These are phyloP conservation scores for Auriculariales sp. DNA, from an alignment of 768 basidiomycete species.

Conservation along the genomic window DNA sequence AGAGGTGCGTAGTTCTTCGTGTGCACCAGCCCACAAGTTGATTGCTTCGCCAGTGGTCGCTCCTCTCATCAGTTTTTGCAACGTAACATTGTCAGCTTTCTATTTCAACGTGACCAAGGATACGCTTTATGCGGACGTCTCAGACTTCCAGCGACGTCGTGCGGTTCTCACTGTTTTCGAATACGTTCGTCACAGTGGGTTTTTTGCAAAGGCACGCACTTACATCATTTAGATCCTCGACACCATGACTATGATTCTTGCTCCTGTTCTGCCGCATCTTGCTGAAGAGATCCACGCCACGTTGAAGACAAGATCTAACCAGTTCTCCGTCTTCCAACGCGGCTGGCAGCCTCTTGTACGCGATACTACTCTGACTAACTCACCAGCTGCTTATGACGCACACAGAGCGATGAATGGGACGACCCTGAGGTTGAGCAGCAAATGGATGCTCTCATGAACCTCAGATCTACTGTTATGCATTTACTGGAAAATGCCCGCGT, in stretches of 20 bases:
- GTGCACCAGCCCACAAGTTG: not conserved
- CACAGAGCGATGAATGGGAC: conserved; percentile 46
- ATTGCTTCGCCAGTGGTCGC: conserved; percentile 39
- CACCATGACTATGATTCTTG: conserved; percentile 54
- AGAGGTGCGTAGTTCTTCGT: conserved; percentile 36
- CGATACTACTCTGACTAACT: not conserved
- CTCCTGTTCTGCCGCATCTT: conserved; percentile 80
- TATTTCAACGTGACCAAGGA: conserved; percentile 93
- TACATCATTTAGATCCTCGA: conserved; percentile 35
- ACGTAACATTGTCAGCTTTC: conserved; percentile 71
- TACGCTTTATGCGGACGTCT: conserved; percentile 59
- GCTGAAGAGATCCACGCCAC: conserved; percentile 68
- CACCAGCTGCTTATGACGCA: conserved; percentile 1
- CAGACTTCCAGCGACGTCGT: conserved; percentile 37
- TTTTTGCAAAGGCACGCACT: not conserved
- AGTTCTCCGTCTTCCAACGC: conserved; percentile 51
- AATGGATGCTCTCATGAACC: conserved; percentile 45
- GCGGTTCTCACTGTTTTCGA: conserved; percentile 58
- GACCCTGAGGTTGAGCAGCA: conserved; percentile 40
- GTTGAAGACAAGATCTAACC: conserved; percentile 14
- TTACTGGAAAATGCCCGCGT: conserved; percentile 64
- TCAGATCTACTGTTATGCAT: conserved; percentile 47
- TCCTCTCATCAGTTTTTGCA: conserved; percentile 62
- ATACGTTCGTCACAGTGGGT: conserved; percentile 29
- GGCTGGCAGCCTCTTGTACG: conserved; percentile 60